Evolutionary conservation across 2,329 filamentous ascomycete species (phyloP).

Genomic region (Pseudogymnoascus sp.): DNA sequence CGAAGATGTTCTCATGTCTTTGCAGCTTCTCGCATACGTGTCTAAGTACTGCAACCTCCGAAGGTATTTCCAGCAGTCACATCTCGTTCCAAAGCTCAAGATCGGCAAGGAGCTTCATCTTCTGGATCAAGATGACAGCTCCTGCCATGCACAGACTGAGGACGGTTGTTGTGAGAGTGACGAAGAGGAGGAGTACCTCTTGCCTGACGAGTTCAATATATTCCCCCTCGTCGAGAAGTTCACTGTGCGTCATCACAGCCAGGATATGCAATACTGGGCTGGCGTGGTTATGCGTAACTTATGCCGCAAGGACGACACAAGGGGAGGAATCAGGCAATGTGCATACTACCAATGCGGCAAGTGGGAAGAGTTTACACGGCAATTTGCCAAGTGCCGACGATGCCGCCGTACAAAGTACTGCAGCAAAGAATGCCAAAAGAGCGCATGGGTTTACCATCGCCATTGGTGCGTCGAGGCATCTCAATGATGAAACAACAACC

Average conservation of each 20-base stretch:
- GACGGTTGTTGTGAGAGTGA: constrained; percentile 31
- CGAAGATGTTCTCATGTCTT: constrained; percentile 95
- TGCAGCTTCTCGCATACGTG: constrained; percentile 93
- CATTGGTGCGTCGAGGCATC: constrained; percentile 86
- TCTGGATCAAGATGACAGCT: constrained; percentile 59
- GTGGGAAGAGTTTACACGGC: constrained; percentile 93
- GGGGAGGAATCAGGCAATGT: constrained; percentile 91
- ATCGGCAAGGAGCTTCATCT: constrained; percentile 78
- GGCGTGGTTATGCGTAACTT: constrained; percentile 98
- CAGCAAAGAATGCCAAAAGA: constrained; percentile 99
- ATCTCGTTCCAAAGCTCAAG: constrained; percentile 84
- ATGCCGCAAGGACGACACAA: constrained; percentile 92
- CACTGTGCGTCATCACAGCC: constrained; percentile 86
- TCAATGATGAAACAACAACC: constrained; percentile 15
- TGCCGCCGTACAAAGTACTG: constrained; percentile 97
- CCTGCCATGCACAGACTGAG: constrained; percentile 22
- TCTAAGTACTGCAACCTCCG: constrained; percentile 97
- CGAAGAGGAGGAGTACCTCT: constrained; percentile 75
- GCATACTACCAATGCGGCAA: constrained; percentile 97
- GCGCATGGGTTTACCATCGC: constrained; percentile 94
- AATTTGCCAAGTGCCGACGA: constrained; percentile 95
- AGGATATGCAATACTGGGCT: constrained; percentile 99
- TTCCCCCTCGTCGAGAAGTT: constrained; percentile 98
- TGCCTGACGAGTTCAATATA: constrained; percentile 94
- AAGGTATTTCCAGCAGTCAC: constrained; percentile 90